phyloP scores from a whole-genome alignment of 2,329 filamentous ascomycete species.

The Stachybotrys chartarum region DNA sequence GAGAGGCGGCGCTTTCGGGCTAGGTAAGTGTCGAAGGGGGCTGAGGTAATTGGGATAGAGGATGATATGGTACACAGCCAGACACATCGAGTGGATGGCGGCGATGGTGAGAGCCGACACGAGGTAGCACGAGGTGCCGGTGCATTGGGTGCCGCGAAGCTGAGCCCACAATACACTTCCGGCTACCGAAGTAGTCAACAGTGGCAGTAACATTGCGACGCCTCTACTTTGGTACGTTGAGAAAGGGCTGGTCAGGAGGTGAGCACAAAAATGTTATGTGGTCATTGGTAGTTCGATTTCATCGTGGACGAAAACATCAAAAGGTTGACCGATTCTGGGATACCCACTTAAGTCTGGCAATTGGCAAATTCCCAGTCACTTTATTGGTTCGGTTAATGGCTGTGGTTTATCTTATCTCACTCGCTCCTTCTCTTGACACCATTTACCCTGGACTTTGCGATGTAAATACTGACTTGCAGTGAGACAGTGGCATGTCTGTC shows the following conservation, averaged over 20 bases:
- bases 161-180: not conserved
- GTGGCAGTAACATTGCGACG: not conserved
- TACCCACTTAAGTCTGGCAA: no score
- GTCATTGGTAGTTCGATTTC: no score
- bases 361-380: not conserved
- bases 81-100: conserved; percentile 41
- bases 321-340: no score
- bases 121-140: conserved; percentile 44
- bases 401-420: not conserved
- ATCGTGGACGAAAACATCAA: no score
- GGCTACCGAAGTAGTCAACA: not conserved
- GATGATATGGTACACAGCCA: conserved; percentile 3
- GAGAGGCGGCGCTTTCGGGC: conserved; percentile 3
- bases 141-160: conserved; percentile 22
- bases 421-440: not conserved
- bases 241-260: no score
- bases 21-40: conserved; percentile 6
- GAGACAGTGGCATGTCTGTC: no score
- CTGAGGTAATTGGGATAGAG: conserved; percentile 8
- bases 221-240: no score
- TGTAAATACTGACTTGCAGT: no score
- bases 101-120: conserved; percentile 47
- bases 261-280: no score
- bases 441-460: not conserved
- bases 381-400: not conserved